Evolutionary conservation across 257 asterid genomes (phyloP), one percentile per base, ranked within the genome.

Genomic region (Avicennia marina): DNA sequence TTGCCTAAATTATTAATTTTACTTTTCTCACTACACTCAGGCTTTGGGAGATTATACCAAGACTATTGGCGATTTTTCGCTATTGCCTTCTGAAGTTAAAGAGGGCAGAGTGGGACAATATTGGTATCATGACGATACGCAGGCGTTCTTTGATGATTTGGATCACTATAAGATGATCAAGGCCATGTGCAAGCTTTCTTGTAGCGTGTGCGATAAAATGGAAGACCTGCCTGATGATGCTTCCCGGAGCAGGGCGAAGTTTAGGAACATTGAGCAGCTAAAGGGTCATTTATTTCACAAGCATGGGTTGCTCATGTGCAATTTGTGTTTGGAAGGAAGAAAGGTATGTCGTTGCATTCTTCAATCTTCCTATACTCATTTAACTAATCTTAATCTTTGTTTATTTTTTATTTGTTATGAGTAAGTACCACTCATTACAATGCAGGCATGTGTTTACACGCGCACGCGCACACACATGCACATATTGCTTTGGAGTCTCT

Each of bases 161-260:
- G 97, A 86, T 69, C 99, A 93, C 53, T 93, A 89, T 69, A 89
- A 86, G 81, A 93, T 89, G 99, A 75, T 93, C 75, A 81, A 80
- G 80, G 96, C 95, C 39, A 93, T 84, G 97, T 93, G 99, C 80
- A 86, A 84, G 83, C 97, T 93, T 40, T 86, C 99, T 26, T 93
- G 99, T 71, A 78, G 89, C 32, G 81, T 70, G 38, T 93, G 97
- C 62, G 99, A 93, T 67, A 84, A 72, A 58, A 59, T 48, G 70
- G 94, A 73, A 53, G 88, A 63, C 51, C 80, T 54, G 45, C 58
- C 75, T 3, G 68, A 41, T 15, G 95, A 77, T 50, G 80, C 69
- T 8, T 56, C 88, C 11, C 81, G 72, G 87, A 84, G 80, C 69
- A 82, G 79, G 69, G 58, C 76, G 27, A 81, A 61, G 66, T 82